A percentile compares a stretch with the other conserved stretches of the same genome.
phyloP scores from a whole-genome alignment of 2,329 filamentous ascomycete species.

The Cercospora canescens region DNA sequence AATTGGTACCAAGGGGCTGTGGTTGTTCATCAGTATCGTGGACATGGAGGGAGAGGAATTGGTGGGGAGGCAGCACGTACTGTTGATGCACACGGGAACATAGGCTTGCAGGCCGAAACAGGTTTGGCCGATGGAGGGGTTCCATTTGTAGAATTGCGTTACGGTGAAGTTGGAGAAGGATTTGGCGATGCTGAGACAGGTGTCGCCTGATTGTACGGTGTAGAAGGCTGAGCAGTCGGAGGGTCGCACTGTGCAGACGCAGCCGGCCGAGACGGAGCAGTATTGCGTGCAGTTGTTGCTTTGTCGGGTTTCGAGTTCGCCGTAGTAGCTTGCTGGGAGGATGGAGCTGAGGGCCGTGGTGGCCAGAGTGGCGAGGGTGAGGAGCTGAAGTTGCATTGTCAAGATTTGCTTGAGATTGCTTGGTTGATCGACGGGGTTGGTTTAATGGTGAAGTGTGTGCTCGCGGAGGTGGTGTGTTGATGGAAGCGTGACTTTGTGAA shows the following conservation, averaged over 20 bases:
- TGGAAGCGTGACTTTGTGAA: background rate
- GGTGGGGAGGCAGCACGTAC: background rate
- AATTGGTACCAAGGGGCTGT: constrained; percentile 19
- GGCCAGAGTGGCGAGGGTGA: constrained; percentile 21
- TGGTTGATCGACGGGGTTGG: background rate
- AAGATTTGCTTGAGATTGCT: background rate
- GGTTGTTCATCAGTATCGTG: background rate
- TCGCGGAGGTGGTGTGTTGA: background rate
- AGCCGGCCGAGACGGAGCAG: constrained; percentile 24
- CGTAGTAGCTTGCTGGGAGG: constrained; percentile 19
- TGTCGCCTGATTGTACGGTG: constrained; percentile 33
- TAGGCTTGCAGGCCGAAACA: constrained; percentile 37
- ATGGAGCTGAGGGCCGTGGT: constrained; percentile 18
- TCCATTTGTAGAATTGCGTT: constrained; percentile 38
- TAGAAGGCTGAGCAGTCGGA: constrained; percentile 31
- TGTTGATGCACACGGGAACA: constrained; percentile 36
- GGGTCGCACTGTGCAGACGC: constrained; percentile 25
- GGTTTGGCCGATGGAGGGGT: constrained; percentile 31
- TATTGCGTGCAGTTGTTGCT: constrained; percentile 25
- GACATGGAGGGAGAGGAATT: background rate
- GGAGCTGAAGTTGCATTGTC: constrained; percentile 24
- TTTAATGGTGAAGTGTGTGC: background rate
- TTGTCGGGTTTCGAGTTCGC: constrained; percentile 17
- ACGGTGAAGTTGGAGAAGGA: constrained; percentile 38
- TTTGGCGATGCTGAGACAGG: constrained; percentile 34